phyloP scores from a whole-genome alignment of 192 early-diverging fungal species.

The Coemansia sp. region DNA sequence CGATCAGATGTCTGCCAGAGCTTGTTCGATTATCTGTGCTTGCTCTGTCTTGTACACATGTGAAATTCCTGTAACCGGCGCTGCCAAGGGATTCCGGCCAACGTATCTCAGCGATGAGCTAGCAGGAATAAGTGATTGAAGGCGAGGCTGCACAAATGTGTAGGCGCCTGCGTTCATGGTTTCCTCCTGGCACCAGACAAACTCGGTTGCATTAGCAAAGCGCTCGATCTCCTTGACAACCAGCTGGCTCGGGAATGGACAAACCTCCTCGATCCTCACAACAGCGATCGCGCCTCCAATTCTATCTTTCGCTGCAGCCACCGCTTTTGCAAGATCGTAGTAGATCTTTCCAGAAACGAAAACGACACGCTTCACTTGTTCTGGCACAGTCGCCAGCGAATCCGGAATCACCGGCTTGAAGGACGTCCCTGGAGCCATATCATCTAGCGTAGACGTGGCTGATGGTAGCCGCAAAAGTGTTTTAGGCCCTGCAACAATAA shows the following conservation, averaged over 20 bases:
- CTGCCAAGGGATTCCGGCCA: constrained; percentile 72
- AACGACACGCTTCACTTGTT: constrained; percentile 61
- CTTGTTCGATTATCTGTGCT: constrained; percentile 59
- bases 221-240: constrained; percentile 64
- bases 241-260: constrained; percentile 83
- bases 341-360: constrained; percentile 93
- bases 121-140: constrained; percentile 73
- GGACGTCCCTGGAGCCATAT: constrained; percentile 83
- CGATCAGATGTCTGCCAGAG: constrained; percentile 33
- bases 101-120: constrained; percentile 62
- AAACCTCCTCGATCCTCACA: constrained; percentile 89
- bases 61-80: constrained; percentile 80
- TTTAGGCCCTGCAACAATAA: constrained; percentile 83
- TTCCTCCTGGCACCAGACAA: constrained; percentile 88
- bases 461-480: constrained; percentile 66
- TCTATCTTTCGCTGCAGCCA: constrained; percentile 53
- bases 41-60: constrained; percentile 71
- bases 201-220: constrained; percentile 67
- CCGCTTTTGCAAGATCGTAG: constrained; percentile 88
- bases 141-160: constrained; percentile 83
- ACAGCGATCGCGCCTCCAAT: constrained; percentile 70
- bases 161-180: constrained; percentile 93
- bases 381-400: constrained; percentile 43
- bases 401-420: constrained; percentile 84
- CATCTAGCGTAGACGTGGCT: constrained; percentile 72